Base-by-base conservation (phyloP, 805 yeast genomes). In the Wickerhamiella siamensis region DNA sequence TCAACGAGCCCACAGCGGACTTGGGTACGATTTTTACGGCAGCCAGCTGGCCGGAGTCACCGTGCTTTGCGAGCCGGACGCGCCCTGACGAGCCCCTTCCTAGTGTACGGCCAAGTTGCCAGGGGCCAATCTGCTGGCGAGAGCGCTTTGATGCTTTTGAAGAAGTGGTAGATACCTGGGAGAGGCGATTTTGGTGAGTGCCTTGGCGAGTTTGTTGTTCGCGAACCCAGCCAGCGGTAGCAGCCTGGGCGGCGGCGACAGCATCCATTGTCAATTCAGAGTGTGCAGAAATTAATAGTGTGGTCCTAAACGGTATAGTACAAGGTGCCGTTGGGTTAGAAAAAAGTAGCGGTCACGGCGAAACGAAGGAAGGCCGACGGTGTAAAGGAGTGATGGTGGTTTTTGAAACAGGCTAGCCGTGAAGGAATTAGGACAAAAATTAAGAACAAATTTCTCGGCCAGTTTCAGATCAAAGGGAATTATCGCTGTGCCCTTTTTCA, bases 71-170 rank as follows among this genome's bases (percentile, higher is more conserved):
- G 43, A 91, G 69, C 45, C 95, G 68, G 15, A 91, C 98, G 47
- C 96, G 72, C 19, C 98, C 97, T 1, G 95, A 83, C 12, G 94
- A 81, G n/a, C 98, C 98, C 45, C 93, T 71, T 19, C 98, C 98
- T 40, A 91, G 66, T 2, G 98, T 91, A 50, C 88, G 72, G 22
- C 97, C 97, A 31, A 91, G 66, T 57, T 84, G 82, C 98, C 98
- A 91, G 2, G 98, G 96, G 2, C 98, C 98, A 36, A 91, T 77
- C 51, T 75, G 70, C 48, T 71, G 70, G 51, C 71, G 75, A 44
- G 66, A 60, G 54, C 72, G 59, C 62, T 65, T 50, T 55, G 52
- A 69, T 56, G 64, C 56, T 19, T 58, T 49, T 14, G 61, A 53
- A 19, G 67, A 62, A 9, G 55, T 51, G 27, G 53, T 48, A 9